Evolutionary conservation across 768 basidiomycete genomes (phyloP).

Genomic region (Mycena pura): DNA sequence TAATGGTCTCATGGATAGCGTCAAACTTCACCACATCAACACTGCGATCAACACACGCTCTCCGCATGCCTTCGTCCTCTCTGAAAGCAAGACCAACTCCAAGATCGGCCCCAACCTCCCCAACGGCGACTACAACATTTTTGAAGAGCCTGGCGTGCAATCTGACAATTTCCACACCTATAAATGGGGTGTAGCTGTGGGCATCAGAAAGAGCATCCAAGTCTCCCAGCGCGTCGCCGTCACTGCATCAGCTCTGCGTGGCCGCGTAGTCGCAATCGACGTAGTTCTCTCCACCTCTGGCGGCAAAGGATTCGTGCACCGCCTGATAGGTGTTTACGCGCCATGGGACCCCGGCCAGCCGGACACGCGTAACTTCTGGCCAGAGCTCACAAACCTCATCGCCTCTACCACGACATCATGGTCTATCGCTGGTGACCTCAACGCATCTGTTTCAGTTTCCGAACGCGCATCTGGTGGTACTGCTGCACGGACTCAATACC

Average conservation of each 20-base stretch:
- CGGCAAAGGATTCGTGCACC: constrained; percentile 24
- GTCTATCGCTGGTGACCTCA: constrained; percentile 25
- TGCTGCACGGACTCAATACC: not conserved
- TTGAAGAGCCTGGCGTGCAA: constrained; percentile 3
- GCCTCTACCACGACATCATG: not conserved
- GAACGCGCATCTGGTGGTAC: not conserved
- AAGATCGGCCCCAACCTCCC: not conserved
- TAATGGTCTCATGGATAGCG: not conserved
- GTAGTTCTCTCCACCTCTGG: constrained; percentile 24
- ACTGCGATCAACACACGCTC: not conserved
- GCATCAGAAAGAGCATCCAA: constrained; percentile 15
- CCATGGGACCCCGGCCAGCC: constrained; percentile 35
- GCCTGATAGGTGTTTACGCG: constrained; percentile 34
- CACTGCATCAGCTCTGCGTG: constrained; percentile 17
- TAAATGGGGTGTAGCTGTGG: constrained; percentile 26
- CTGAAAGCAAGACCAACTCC: constrained; percentile 6
- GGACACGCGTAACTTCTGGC: constrained; percentile 22
- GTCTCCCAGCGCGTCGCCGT: not conserved
- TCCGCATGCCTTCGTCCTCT: constrained; percentile 5
- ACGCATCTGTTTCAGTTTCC: constrained; percentile 16
- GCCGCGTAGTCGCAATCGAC: constrained; percentile 30
- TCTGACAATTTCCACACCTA: not conserved
- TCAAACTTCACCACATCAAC: not conserved
- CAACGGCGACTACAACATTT: constrained; percentile 1
- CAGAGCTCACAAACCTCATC: constrained; percentile 2